Conservation (phyloP, 2,329 filamentous ascomycete genomes). For the Magnaporthiopsis poae region DNA sequence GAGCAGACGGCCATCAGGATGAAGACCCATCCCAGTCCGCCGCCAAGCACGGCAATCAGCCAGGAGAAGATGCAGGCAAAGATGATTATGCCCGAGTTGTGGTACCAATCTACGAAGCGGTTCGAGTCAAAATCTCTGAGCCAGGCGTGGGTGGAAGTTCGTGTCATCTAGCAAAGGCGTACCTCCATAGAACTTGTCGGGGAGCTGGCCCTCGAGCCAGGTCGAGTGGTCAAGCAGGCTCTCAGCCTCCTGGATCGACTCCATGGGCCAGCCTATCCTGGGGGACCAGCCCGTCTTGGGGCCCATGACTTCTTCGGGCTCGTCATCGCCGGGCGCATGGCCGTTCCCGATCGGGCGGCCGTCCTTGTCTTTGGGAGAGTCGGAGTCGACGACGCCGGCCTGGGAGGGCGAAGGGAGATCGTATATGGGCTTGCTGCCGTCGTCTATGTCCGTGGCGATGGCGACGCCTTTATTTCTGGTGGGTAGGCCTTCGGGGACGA, state of each 20-base stretch:
- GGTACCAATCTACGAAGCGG: conserved; percentile 71
- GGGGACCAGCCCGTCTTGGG: conserved; percentile 77
- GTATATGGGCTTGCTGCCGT: conserved; percentile 58
- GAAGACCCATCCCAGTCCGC: conserved; percentile 85
- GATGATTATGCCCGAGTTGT: conserved; percentile 87
- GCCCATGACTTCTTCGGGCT: conserved; percentile 44
- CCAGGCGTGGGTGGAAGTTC: not conserved
- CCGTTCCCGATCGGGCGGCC: conserved; percentile 40
- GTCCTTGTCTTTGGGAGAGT: conserved; percentile 39
- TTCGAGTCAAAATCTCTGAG: conserved; percentile 9
- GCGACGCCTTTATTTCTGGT: conserved; percentile 52
- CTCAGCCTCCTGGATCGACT: conserved; percentile 47
- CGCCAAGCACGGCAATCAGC: conserved; percentile 79
- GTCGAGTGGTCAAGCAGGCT: conserved; percentile 80
- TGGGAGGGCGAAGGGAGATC: conserved; percentile 69
- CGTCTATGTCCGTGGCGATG: conserved; percentile 70
- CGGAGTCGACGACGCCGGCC: conserved; percentile 52
- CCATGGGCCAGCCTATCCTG: conserved; percentile 62
- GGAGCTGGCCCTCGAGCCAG: conserved; percentile 70
- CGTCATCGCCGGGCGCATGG: conserved; percentile 43
- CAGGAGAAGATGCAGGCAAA: conserved; percentile 87
- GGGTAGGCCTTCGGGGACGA: conserved; percentile 54
- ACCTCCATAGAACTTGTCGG: conserved; percentile 87
- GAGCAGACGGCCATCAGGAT: conserved; percentile 84
- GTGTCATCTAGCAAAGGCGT: conserved; percentile 18